Evolutionary conservation across 192 early-diverging fungal species (phyloP).

Genomic region (Podila clonocystis): DNA sequence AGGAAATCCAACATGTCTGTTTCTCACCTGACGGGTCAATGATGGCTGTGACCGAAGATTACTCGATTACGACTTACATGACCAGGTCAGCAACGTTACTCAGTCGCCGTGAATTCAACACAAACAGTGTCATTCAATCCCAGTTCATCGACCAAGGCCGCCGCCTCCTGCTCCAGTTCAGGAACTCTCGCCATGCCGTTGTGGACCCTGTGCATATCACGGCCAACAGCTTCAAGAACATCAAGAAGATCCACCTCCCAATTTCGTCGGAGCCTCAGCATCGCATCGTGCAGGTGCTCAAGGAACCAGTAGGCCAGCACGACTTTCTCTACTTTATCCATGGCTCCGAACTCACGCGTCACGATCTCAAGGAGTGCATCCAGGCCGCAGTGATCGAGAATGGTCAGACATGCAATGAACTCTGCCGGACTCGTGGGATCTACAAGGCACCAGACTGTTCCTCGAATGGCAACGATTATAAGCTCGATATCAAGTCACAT

Average conservation of each 20-base stretch:
- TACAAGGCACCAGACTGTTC: not conserved
- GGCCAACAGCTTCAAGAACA: not conserved
- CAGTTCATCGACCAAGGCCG: not conserved
- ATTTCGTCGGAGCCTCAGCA: not conserved
- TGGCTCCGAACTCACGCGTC: not conserved
- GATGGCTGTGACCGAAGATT: not conserved
- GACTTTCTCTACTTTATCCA: not conserved
- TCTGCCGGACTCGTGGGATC: not conserved
- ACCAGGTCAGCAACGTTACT: not conserved
- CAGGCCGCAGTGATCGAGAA: not conserved
- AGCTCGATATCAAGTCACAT: not conserved
- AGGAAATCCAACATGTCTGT: not conserved
- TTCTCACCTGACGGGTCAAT: not conserved
- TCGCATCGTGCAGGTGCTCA: not conserved
- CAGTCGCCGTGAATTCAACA: not conserved
- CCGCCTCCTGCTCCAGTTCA: not conserved
- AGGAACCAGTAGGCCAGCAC: not conserved
- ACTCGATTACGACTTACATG: not conserved
- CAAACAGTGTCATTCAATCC: not conserved
- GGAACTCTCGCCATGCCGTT: not conserved
- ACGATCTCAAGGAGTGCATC: constrained; percentile 1
- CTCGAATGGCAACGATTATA: not conserved
- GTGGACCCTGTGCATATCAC: not conserved
- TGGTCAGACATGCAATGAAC: not conserved
- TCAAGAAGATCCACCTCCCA: not conserved